Base-by-base conservation (phyloP, 2,329 filamentous ascomycete genomes). In the Colletotrichum navitas region DNA sequence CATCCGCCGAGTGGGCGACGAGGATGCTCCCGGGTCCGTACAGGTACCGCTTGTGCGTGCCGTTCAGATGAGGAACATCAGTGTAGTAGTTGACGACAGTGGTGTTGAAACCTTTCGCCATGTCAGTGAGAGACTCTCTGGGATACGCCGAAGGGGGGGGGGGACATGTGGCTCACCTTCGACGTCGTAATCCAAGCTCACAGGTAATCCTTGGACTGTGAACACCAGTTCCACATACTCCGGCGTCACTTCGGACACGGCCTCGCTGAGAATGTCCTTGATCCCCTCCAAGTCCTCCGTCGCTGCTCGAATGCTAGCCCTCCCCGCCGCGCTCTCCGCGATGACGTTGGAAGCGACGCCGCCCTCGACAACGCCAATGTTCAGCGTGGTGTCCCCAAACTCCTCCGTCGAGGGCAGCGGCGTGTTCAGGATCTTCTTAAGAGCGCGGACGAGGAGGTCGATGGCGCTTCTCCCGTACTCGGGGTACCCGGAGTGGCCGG, bases 51-150 rank as follows among this genome's bases (percentile, higher is more conserved):
- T 86, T 90, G 74, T 94, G 90, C 63, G 91, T 85, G 16, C 93
- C 90, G 32, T 89, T 81, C 52, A 97, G 81, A 75, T 94, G 91
- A 1, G 94, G 93, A 34, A 98, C 91, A 80, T 98, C 95, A 0
- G 96, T 98, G 12, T 95, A 95, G 78, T 98, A 98, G 80, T 97
- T 98, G 56, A 95, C 93, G 0, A 93, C 91, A 56, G 92, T 90
- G 0, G 88, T 91, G 24, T 96, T 90, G 74, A 98, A 98, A 0
- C 93, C 89, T 89, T 47, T 47, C 5, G 16, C 6, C 10, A n/a
- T 21, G 16, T 39, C 1, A 69, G 61, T 76, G 78, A 52, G 14
- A 43, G 14, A 16, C 24, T 47, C 4, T 10, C 29, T 34, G 24
- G 10, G n/a, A 7, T 16, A 39, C 14, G 49, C 32, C 58, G 24